Evolutionary conservation across 148 eudicot genomes (phyloP).

Genomic region (Cornus suecica): DNA sequence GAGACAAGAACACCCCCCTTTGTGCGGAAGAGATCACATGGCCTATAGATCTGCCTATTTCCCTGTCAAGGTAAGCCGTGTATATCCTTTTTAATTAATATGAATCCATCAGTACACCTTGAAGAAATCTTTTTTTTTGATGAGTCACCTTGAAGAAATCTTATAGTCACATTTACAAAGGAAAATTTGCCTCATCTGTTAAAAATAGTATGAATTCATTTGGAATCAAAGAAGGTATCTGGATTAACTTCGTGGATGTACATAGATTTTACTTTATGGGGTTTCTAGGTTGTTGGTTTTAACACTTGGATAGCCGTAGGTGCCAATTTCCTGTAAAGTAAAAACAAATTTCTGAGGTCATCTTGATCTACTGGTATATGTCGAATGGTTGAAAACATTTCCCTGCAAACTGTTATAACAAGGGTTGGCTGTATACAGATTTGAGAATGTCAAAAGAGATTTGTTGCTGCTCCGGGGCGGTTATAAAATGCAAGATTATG

Average conservation of each 20-base stretch:
- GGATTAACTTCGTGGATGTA: not conserved
- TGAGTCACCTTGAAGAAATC: too few relatives aligned
- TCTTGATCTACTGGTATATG: not conserved
- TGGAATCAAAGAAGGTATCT: not conserved
- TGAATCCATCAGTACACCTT: not conserved
- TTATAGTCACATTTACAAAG: not conserved
- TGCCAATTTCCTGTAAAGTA: not conserved
- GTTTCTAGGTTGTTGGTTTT: not conserved
- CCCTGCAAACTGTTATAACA: too few relatives aligned
- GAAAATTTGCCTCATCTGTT: not conserved
- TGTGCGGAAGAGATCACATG: slow-evolving; percentile 99
- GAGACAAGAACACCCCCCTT: slow-evolving; percentile 97
- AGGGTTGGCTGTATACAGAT: too few relatives aligned
- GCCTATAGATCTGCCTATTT: slow-evolving; percentile 95
- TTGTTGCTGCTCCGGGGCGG: too few relatives aligned
- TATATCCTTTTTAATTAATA: not conserved
- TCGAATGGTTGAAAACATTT: too few relatives aligned
- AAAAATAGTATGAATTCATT: not conserved
- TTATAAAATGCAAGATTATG: too few relatives aligned
- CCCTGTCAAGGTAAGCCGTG: slow-evolving; percentile 76
- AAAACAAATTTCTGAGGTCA: not conserved
- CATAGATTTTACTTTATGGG: not conserved
- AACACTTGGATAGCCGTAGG: not conserved
- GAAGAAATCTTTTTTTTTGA: too few relatives aligned
- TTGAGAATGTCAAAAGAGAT: too few relatives aligned